Percentiles rank a stretch among this genome's conserved stretches.
phyloP scores from a whole-genome alignment of 2,329 filamentous ascomycete genomes.

The Pseudogymnoascus sp. region DNA sequence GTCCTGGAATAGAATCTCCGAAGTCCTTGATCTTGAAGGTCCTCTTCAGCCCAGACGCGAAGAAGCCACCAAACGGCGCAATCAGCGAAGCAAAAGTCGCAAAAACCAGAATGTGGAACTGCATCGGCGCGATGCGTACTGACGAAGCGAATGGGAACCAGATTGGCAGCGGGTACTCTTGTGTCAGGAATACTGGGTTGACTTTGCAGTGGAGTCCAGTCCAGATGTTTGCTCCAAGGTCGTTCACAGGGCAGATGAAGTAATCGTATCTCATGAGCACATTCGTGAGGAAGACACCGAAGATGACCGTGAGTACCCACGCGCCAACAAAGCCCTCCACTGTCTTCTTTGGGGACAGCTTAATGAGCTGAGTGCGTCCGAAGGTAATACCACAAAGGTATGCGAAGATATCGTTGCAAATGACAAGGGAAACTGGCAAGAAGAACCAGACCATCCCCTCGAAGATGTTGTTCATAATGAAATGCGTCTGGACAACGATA shows the following conservation, averaged over 20 bases:
- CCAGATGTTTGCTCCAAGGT: conserved; percentile 87
- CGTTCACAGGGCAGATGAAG: conserved; percentile 96
- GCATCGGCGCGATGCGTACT: conserved; percentile 76
- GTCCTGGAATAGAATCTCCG: conserved; percentile 93
- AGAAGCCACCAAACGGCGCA: conserved; percentile 96
- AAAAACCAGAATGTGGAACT: conserved; percentile 84
- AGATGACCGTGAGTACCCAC: conserved; percentile 89
- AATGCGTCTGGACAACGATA: conserved; percentile 95
- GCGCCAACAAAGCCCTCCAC: conserved; percentile 95
- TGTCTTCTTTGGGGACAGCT: conserved; percentile 97
- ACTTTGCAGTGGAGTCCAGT: conserved; percentile 82
- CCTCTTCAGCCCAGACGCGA: conserved; percentile 92
- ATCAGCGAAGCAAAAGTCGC: conserved; percentile 94
- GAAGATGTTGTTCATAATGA: conserved; percentile 99
- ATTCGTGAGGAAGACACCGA: conserved; percentile 74
- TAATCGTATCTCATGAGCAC: conserved; percentile 86
- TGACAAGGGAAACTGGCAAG: conserved; percentile 85
- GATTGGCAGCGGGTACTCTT: conserved; percentile 63
- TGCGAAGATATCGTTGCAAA: conserved; percentile 97
- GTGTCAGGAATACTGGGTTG: conserved; percentile 83
- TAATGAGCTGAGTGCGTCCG: conserved; percentile 92
- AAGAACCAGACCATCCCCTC: conserved; percentile 99
- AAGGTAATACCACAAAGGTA: conserved; percentile 98
- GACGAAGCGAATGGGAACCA: conserved; percentile 65
- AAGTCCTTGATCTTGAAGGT: conserved; percentile 99